Evolutionary conservation across 495 filamentous ascomycete species (phyloP).

Genomic region (Penicillium soppii): DNA sequence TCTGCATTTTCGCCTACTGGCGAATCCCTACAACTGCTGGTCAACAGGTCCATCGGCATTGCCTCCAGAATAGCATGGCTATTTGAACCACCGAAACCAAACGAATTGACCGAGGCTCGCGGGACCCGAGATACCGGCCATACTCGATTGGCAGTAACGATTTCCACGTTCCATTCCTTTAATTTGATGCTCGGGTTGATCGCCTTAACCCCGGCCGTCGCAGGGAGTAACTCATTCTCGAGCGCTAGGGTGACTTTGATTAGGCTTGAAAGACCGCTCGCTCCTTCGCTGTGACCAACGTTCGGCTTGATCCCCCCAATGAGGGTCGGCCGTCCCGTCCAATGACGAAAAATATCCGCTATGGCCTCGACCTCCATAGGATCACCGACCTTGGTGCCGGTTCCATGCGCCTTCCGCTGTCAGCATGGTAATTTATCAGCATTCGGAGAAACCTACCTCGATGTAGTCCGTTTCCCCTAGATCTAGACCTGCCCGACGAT

Average conservation of each 20-base stretch:
- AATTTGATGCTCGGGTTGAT: background rate
- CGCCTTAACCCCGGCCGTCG: background rate
- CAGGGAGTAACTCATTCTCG: no score
- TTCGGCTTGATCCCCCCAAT: background rate
- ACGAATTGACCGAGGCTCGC: no score
- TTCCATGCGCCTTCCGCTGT: background rate
- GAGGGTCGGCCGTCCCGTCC: background rate
- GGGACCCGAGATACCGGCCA: background rate
- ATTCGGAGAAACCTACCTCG: no score
- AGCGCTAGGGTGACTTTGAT: background rate
- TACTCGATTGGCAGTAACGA: background rate
- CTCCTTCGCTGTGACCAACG: background rate
- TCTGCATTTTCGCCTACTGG: no score
- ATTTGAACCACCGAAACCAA: background rate
- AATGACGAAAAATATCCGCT: background rate
- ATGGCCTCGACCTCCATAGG: background rate
- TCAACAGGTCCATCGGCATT: no score
- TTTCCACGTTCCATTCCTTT: background rate
- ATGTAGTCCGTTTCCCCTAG: no score
- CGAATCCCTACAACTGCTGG: no score
- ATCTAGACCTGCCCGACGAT: no score
- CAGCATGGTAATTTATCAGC: no score
- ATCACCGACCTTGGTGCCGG: background rate
- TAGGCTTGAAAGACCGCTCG: background rate
- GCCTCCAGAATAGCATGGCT: background rate